Conservation (phyloP, 371 early-diverging fungal species). For the Rhizopus microsporus region DNA sequence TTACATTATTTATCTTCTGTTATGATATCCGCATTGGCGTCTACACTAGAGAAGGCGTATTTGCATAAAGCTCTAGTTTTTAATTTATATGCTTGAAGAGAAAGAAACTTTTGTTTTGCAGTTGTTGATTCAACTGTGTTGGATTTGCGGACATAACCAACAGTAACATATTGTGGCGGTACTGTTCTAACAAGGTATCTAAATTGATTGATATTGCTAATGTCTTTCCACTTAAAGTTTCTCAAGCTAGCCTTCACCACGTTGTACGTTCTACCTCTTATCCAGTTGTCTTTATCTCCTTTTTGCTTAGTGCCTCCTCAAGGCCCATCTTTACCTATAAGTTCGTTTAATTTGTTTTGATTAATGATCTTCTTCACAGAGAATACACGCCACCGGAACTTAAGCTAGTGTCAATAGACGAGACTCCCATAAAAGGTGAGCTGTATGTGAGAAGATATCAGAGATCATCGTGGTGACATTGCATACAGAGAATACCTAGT, state of each 20-base stretch:
- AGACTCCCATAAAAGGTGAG: no score
- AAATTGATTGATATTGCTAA: constrained; percentile 8
- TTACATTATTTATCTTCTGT: no score
- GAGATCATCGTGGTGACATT: no score
- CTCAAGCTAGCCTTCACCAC: constrained; percentile 8
- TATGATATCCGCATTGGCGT: constrained; percentile 6
- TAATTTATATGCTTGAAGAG: constrained; percentile 4
- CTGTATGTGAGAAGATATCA: no score
- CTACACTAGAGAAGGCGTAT: neutral
- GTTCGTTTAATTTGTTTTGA: constrained; percentile 7
- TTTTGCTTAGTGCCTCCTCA: constrained; percentile 6
- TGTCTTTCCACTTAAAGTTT: constrained; percentile 8
- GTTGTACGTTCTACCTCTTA: constrained; percentile 9
- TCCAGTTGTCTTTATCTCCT: constrained; percentile 4
- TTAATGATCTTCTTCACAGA: no score
- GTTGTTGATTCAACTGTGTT: neutral
- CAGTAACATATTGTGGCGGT: neutral
- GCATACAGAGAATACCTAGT: no score
- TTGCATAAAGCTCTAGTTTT: constrained; percentile 5
- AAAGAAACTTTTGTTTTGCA: constrained; percentile 1
- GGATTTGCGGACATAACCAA: neutral
- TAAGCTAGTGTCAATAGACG: no score
- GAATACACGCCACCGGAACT: no score
- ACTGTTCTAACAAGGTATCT: constrained; percentile 7
- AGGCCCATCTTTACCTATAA: constrained; percentile 11